These are phyloP conservation scores for Peronospora belbahrii DNA, from an alignment of 352 stramenopile species.

Conservation along the genomic window DNA sequence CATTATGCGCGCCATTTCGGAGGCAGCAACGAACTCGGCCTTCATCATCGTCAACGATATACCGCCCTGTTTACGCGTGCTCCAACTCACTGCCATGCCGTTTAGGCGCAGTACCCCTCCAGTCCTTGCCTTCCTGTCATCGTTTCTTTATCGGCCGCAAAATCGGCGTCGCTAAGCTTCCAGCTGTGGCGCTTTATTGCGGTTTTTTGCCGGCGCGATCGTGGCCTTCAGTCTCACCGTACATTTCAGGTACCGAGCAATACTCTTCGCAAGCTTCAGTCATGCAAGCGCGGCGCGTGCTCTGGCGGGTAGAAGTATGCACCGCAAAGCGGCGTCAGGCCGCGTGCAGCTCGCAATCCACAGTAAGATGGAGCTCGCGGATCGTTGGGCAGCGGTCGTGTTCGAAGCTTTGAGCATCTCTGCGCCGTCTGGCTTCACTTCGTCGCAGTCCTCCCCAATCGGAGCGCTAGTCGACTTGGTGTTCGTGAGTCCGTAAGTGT, in stretches of 20 bases:
- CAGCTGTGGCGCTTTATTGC: neutral
- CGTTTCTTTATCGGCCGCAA: neutral
- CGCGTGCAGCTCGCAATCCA: neutral
- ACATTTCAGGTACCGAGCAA: neutral
- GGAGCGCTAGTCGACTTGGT: too few relatives aligned
- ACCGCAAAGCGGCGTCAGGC: neutral
- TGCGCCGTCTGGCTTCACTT: too few relatives aligned
- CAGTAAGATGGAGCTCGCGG: neutral
- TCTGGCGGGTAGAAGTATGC: neutral
- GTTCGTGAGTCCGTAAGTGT: too few relatives aligned
- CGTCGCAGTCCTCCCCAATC: too few relatives aligned
- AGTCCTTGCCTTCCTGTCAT: neutral
- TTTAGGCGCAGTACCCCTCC: neutral
- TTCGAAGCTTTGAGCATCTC: too few relatives aligned
- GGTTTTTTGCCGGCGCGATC: neutral
- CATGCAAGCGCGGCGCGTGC: neutral
- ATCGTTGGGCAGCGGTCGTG: too few relatives aligned
- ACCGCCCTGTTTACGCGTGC: neutral
- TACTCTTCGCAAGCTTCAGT: neutral
- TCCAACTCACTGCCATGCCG: neutral
- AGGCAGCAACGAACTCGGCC: neutral
- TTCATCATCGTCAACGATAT: neutral
- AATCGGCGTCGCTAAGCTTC: neutral
- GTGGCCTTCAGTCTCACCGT: neutral
- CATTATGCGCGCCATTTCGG: neutral